Base-by-base conservation (phyloP, 2,329 filamentous ascomycete species). In the Diaporthe sp. region DNA sequence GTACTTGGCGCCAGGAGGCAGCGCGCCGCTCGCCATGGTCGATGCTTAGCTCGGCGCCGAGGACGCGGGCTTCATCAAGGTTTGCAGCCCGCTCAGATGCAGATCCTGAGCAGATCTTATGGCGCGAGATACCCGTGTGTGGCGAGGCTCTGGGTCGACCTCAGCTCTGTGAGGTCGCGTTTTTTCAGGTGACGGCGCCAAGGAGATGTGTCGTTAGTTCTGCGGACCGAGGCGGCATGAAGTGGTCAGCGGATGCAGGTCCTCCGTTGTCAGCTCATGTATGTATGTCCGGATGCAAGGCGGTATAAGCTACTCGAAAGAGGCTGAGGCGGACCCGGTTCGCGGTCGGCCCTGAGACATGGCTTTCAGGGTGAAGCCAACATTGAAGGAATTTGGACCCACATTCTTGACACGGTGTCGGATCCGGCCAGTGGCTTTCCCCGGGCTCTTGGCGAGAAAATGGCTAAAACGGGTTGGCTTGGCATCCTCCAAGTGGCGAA, bases 11-110 rank as follows among this genome's bases (percentile, higher is more conserved):
- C 42, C 53, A 5, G 62, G 75, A 19, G 71, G 71, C 28, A 76
- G 61, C 44, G 75, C 75, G 37, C 75, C 75, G 73, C 75, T 76
- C 22, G 75, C 73, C 75, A 76, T 76, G 75, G 49, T 75, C 46
- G n/a, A 49, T 42, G 19, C 19, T 44, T 42, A 65, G 71, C 58
- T 57, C 25, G 51, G 46, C 46, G 71, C 60, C 25, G 49, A 73
- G 19, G 44, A 55, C 46, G 39, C 55, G 37, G 37, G 46, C 25
- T 37, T 42, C 71, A 62, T 51, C 46, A 34, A 55, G 46, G 37
- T 39, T 37, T 44, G 37, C 58, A 46, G 71, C 46, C 34, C 58
- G 46, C 60, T 31, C 37, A 25, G 42, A 44, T 25, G 22, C 31
- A 22, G 49, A 42, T 34, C 17, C 46, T 25, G 25, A 49, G 42